phyloP scores from a whole-genome alignment of 257 asterid species.

The Primulina tabacum region DNA sequence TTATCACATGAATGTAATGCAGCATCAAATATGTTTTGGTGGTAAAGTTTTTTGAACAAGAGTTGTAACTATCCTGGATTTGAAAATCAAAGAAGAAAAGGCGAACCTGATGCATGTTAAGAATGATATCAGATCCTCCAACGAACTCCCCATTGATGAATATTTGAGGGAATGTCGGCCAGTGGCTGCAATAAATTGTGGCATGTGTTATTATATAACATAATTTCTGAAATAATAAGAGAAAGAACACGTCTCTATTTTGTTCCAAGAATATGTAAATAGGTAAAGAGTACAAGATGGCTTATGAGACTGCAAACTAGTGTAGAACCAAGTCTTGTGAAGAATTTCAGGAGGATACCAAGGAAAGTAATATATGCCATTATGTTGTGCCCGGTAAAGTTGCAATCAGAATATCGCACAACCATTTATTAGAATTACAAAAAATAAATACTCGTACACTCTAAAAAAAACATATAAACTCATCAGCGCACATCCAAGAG shows the following conservation, averaged over 20 bases:
- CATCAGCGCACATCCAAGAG: background rate
- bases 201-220: slow-evolving; percentile 2
- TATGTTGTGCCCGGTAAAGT: background rate
- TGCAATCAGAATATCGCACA: background rate
- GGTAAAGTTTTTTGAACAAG: background rate
- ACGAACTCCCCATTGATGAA: slow-evolving; percentile 87
- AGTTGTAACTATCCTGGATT: background rate
- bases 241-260: background rate
- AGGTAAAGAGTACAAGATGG: background rate
- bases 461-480: background rate
- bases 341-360: background rate
- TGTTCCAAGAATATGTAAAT: background rate
- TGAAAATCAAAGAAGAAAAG: background rate
- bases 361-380: background rate
- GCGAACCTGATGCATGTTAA: slow-evolving; percentile 85
- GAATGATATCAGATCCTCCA: slow-evolving; percentile 98
- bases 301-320: background rate
- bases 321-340: background rate
- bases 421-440: background rate
- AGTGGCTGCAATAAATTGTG: slow-evolving; percentile 54
- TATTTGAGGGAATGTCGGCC: slow-evolving; percentile 99
- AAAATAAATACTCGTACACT: background rate
- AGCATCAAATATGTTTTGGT: background rate
- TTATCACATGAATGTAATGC: background rate
- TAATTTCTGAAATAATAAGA: background rate